Evolutionary conservation across 352 stramenopile genomes (phyloP).

Genomic region (Blastocystis sp.): DNA sequence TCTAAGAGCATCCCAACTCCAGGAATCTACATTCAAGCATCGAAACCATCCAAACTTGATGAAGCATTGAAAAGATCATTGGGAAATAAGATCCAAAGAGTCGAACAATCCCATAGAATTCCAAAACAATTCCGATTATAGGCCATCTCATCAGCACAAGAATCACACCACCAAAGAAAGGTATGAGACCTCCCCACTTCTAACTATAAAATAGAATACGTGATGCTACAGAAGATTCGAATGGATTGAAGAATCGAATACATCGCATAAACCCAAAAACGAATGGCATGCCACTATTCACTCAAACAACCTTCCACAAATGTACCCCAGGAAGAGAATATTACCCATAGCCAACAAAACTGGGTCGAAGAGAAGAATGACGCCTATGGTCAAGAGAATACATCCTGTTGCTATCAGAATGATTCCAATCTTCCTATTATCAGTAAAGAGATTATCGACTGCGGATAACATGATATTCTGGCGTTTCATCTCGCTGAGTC

Average conservation of each 20-base stretch:
- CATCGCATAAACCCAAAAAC: conserved; percentile 58
- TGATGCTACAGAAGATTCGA: neutral
- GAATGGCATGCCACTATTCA: conserved; percentile 40
- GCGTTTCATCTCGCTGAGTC: neutral
- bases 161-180: conserved; percentile 34
- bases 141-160: conserved; percentile 11
- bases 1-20: neutral
- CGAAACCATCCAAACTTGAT: neutral
- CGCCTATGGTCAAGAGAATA: conserved; percentile 4
- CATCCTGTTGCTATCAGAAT: conserved; percentile 23
- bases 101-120: conserved; percentile 23
- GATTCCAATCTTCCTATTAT: conserved; percentile 55
- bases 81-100: conserved; percentile 55
- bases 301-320: no score
- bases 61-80: conserved; percentile 22
- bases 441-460: conserved; percentile 25
- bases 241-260: conserved; percentile 57
- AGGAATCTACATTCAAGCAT: neutral
- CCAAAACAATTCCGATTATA: conserved; percentile 38
- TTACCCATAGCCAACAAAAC: conserved; percentile 56
- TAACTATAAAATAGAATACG: neutral
- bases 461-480: neutral
- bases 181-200: conserved; percentile 36
- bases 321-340: conserved; percentile 49
- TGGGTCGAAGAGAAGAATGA: conserved; percentile 48